Percentiles rank a stretch among this genome's conserved stretches.
phyloP scores from a whole-genome alignment of 2,329 filamentous ascomycete genomes.

The Corinectria fuckeliana region DNA sequence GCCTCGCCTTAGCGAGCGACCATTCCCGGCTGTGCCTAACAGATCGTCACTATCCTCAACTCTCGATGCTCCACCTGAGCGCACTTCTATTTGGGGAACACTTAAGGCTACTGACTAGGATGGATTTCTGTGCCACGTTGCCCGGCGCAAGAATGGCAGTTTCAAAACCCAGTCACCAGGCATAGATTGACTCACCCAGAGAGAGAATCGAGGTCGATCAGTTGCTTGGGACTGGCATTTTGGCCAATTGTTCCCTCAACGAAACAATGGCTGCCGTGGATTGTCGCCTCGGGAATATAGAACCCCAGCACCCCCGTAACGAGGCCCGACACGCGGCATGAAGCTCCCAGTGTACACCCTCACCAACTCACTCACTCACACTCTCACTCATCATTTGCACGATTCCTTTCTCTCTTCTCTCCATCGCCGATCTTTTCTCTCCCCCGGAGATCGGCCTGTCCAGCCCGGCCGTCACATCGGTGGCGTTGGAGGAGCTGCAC shows the following conservation, averaged over 20 bases:
- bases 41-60: conserved; percentile 18
- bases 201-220: neutral
- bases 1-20: conserved; percentile 13
- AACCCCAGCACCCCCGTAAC: neutral
- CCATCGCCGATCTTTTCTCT: conserved; percentile 10
- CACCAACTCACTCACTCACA: neutral
- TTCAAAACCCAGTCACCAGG: neutral
- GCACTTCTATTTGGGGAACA: conserved; percentile 34
- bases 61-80: conserved; percentile 18
- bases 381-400: neutral
- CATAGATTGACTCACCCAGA: neutral
- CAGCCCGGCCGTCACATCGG: conserved; percentile 11
- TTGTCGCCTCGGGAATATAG: neutral
- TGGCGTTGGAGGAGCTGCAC: conserved; percentile 11
- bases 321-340: neutral
- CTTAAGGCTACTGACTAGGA: neutral
- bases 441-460: conserved; percentile 5
- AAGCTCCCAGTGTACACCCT: neutral
- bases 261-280: neutral
- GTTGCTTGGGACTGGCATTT: neutral
- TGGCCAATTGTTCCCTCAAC: neutral
- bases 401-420: neutral
- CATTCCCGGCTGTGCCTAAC: conserved; percentile 15
- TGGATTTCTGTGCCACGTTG: conserved; percentile 3
- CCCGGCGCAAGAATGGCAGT: conserved; percentile 1